These are phyloP conservation scores for Phytophthora pluvialis DNA, from an alignment of 352 stramenopile genomes.

Conservation along the genomic window DNA sequence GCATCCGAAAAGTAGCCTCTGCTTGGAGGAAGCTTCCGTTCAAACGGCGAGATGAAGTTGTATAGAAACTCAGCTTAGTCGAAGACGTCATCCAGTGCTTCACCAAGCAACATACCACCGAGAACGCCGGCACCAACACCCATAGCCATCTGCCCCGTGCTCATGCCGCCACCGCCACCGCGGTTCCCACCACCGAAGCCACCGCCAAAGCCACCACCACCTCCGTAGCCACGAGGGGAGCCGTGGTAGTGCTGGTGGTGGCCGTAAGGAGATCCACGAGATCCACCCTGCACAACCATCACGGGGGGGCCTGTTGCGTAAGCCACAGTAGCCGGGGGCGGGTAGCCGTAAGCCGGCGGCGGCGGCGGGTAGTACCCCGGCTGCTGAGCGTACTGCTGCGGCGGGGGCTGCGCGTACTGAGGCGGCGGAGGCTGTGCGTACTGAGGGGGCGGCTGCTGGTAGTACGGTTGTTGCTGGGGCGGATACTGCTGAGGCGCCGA, in stretches of 20 bases:
- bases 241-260: conserved; percentile 47
- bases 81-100: conserved; percentile 69
- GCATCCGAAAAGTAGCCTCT: not conserved
- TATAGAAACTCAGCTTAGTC: conserved; percentile 26
- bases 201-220: conserved; percentile 35
- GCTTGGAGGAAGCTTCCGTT: not conserved
- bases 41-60: not conserved
- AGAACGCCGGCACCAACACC: conserved; percentile 77
- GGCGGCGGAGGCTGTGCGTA: conserved; percentile 40
- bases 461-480: conserved; percentile 47
- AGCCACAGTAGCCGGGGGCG: conserved; percentile 33
- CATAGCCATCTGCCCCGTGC: conserved; percentile 58
- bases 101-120: conserved; percentile 77
- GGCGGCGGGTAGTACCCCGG: conserved; percentile 43
- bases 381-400: conserved; percentile 38
- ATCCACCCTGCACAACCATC: conserved; percentile 33
- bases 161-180: conserved; percentile 38
- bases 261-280: conserved; percentile 24
- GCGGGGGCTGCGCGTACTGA: conserved; percentile 36
- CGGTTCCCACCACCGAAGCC: conserved; percentile 23
- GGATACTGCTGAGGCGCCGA: conserved; percentile 28
- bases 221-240: conserved; percentile 30
- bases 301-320: conserved; percentile 44
- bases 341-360: conserved; percentile 36
- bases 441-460: conserved; percentile 42